These are phyloP conservation scores for Populus euphratica DNA, from an alignment of 345 rosid species.

Conservation along the genomic window DNA sequence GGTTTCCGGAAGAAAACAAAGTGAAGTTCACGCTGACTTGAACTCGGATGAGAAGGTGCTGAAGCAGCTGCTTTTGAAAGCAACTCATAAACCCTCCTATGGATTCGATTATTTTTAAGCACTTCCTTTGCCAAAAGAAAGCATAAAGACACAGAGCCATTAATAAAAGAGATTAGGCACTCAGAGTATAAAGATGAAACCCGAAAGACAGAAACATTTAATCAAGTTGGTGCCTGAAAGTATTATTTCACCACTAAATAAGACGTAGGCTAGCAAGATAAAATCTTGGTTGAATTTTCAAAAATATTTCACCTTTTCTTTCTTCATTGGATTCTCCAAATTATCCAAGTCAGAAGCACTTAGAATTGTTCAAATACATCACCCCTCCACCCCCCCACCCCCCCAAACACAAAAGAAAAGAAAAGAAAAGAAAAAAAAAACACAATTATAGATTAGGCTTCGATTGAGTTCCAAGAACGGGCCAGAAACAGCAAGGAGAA, in stretches of 20 bases:
- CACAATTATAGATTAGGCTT: too few relatives aligned
- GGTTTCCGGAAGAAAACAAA: conserved; percentile 85
- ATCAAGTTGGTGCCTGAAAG: background rate
- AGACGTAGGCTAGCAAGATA: background rate
- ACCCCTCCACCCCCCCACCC: too few relatives aligned
- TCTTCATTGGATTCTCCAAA: background rate
- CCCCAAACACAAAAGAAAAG: too few relatives aligned
- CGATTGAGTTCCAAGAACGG: too few relatives aligned
- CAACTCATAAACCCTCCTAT: conserved; percentile 66
- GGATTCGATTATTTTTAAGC: conserved; percentile 60
- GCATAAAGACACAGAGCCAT: background rate
- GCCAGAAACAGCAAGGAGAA: too few relatives aligned
- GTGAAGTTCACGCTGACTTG: conserved; percentile 70
- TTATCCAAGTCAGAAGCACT: background rate
- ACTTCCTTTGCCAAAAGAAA: conserved; percentile 54
- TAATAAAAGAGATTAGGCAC: background rate
- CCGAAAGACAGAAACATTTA: background rate
- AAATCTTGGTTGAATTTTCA: background rate
- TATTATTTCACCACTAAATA: background rate
- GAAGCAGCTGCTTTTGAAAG: conserved; percentile 60
- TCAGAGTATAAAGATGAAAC: background rate
- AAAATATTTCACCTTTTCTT: background rate
- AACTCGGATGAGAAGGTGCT: conserved; percentile 34
- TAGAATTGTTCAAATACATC: too few relatives aligned
- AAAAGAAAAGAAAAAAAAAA: too few relatives aligned